These are phyloP conservation scores for Beauveria scarabaeidicola DNA, from an alignment of 2,329 filamentous ascomycete species.

Conservation along the genomic window DNA sequence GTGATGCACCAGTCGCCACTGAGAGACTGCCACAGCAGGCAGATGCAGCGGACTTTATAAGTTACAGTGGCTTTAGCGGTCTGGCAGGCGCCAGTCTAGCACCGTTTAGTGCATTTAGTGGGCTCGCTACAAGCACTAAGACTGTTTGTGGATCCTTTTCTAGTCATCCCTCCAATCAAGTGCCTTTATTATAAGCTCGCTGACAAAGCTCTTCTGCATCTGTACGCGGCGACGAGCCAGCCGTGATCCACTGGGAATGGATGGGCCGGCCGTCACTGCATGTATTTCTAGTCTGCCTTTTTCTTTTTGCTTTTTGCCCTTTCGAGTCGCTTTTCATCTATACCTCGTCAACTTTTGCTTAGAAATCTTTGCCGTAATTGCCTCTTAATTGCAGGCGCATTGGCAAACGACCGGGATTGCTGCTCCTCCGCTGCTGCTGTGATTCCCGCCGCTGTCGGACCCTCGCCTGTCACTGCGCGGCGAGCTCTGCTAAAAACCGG, in stretches of 20 bases:
- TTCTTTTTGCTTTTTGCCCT: not conserved
- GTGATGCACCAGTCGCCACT: not conserved
- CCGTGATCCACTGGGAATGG: slow-evolving; percentile 2
- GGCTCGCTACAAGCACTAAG: not conserved
- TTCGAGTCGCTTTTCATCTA: not conserved
- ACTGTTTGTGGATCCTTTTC: not conserved
- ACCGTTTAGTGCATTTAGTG: not conserved
- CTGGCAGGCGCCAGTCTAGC: not conserved
- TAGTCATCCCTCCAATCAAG: not conserved
- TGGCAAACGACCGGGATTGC: not conserved
- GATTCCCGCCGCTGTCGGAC: not conserved
- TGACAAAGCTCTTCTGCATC: slow-evolving; percentile 6
- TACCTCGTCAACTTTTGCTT: not conserved
- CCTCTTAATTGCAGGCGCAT: not conserved
- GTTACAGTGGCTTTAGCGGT: not conserved
- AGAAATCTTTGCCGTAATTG: not conserved
- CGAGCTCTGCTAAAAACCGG: not conserved
- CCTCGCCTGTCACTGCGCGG: not conserved
- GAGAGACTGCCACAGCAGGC: not conserved
- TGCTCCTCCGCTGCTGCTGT: not conserved
- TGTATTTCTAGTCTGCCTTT: slow-evolving; percentile 1
- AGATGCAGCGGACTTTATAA: not conserved
- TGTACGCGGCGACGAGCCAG: not conserved
- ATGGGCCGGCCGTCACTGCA: not conserved
- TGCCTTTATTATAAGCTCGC: not conserved